A percentile compares a stretch with the other conserved stretches of the same genome.
These are phyloP conservation scores for Neoboletus brunneissimus DNA, from an alignment of 768 basidiomycete genomes.

Conservation along the genomic window DNA sequence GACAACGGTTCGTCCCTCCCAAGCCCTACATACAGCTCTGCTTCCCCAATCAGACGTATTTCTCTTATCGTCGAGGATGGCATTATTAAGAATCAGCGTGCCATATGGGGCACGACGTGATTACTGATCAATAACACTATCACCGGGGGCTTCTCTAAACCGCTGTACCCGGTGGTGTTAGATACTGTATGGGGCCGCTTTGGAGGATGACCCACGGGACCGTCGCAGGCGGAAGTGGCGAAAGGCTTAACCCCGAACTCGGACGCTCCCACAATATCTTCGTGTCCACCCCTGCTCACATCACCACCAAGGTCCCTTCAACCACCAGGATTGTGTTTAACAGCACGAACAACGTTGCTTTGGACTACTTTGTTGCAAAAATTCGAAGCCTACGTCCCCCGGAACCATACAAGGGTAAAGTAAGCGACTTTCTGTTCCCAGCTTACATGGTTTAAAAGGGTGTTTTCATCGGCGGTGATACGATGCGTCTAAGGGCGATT, in stretches of 20 bases:
- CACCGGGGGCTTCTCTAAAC: constrained; percentile 79
- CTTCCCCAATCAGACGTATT: constrained; percentile 34
- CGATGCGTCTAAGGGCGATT: constrained; percentile 84
- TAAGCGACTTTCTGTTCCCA: constrained; percentile 40
- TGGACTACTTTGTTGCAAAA: constrained; percentile 86
- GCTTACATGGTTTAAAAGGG: constrained; percentile 52
- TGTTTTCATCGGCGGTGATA: constrained; percentile 91
- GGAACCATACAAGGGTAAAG: constrained; percentile 98
- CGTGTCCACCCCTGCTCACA: constrained; percentile 83
- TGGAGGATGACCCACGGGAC: constrained; percentile 78
- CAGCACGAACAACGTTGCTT: constrained; percentile 83
- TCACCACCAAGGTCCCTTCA: constrained; percentile 71
- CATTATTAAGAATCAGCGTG: constrained; percentile 70
- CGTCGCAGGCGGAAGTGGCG: constrained; percentile 53
- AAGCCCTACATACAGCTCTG: constrained; percentile 44
- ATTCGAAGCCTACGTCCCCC: constrained; percentile 84
- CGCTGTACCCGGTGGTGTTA: constrained; percentile 92
- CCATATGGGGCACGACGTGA: constrained; percentile 95
- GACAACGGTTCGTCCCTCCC: constrained; percentile 45
- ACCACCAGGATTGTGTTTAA: constrained; percentile 81
- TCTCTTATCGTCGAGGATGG: constrained; percentile 53
- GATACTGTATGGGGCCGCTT: constrained; percentile 83
- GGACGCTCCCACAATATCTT: constrained; percentile 88
- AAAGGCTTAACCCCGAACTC: constrained; percentile 84
- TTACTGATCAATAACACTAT: constrained; percentile 89